Base-by-base conservation (phyloP, 2,329 filamentous ascomycete species). In the Didymella lethalis region DNA sequence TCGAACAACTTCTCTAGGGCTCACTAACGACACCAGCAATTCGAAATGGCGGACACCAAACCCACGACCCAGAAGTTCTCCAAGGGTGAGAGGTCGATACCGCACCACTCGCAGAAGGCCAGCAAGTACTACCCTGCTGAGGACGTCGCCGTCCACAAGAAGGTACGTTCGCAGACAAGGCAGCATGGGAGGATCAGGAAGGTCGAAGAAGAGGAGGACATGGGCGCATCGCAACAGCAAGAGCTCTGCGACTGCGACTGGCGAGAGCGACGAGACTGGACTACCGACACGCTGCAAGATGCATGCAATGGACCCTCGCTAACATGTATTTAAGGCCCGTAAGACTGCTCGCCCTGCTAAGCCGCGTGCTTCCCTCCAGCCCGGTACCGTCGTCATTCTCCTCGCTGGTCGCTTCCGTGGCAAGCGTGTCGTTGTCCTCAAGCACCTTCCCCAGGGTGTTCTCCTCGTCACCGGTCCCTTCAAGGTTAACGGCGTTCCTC, bases 401-500 rank as follows among this genome's bases (percentile, higher is more conserved):
- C 93, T 99, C 81, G 95, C 95, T 82, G 95, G 95, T 79, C 95
- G 95, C 80, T 99, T 98, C 92, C 94, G 95, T 78, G 95, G 95
- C 88, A 99, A 99, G 93, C 95, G 95, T 81, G 95, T 99, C 78
- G 87, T 99, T 79, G 93, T 98, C 84, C 91, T 99, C 82, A 98
- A 98, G 90, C 88, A 90, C 83, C 93, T 99, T 79, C 87, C 92
- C 80, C 92, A 97, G 86, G 95, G 95, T 85, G 92, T 97, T 72
- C 93, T 99, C 82, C 92, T 99, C 81, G 93, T 99, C 78, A 99
- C 95, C 80, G 95, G 95, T 77, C 95, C 95, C 81, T 99, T 98
- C 91, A 99, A 98, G 90, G 90, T 99, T 86, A 99, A 99, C 86
- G 95, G 95, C 83, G 95, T 99, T 71, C 95, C 95, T 75, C 90